Percentiles rank a stretch among this genome's conserved stretches.
phyloP scores from a whole-genome alignment of 306 rosid genomes.

The Rosa chinensis region DNA sequence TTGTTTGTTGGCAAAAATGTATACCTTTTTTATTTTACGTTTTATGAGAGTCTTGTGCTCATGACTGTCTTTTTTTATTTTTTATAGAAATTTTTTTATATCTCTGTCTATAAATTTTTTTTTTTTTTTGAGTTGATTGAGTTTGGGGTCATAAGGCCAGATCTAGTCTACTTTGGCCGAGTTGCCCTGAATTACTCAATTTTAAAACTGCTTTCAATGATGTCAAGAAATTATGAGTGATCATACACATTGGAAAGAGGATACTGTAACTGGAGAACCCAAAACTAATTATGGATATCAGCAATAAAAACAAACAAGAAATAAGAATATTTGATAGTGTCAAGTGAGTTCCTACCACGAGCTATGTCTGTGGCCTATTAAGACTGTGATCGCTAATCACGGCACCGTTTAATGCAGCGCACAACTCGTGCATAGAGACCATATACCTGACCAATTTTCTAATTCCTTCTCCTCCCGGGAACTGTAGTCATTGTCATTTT shows the following conservation, averaged over 20 bases:
- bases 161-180: too few relatives aligned
- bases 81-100: too few relatives aligned
- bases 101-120: too few relatives aligned
- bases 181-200: too few relatives aligned
- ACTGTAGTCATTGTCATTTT: neutral
- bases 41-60: too few relatives aligned
- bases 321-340: neutral
- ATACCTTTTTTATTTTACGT: too few relatives aligned
- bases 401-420: constrained; percentile 38
- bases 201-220: neutral
- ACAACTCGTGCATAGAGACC: constrained; percentile 21
- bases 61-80: too few relatives aligned
- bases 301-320: neutral
- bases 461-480: neutral
- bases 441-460: neutral
- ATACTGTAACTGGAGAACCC: too few relatives aligned
- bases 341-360: constrained; percentile 19
- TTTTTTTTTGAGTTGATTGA: too few relatives aligned
- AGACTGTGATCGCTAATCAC: constrained; percentile 36
- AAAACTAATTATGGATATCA: neutral
- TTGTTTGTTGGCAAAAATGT: too few relatives aligned
- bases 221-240: constrained; percentile 6
- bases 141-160: too few relatives aligned
- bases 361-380: constrained; percentile 14
- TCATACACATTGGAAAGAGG: constrained; percentile 11